These are phyloP conservation scores for Boletus eberwhitei DNA, from an alignment of 768 basidiomycete species.

Conservation along the genomic window DNA sequence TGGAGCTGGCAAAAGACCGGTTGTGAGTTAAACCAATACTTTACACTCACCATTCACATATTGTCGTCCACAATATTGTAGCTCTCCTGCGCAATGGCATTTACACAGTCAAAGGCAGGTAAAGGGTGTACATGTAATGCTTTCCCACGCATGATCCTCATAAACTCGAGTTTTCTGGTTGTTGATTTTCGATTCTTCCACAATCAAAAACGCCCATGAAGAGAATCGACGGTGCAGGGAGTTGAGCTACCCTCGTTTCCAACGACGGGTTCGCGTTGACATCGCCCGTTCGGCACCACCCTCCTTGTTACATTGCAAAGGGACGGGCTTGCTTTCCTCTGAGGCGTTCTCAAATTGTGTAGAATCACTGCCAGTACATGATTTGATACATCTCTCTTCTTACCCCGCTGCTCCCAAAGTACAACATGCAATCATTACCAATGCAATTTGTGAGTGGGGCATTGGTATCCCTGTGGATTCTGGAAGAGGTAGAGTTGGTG, in stretches of 20 bases:
- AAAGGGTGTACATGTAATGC: constrained; percentile 11
- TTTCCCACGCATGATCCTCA: constrained; percentile 16
- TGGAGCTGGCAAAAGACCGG: neutral
- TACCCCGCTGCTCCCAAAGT: neutral
- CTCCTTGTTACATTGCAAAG: constrained; percentile 56
- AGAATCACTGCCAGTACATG: neutral
- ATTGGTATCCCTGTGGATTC: constrained; percentile 87
- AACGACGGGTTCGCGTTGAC: constrained; percentile 48
- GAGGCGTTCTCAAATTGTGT: constrained; percentile 45
- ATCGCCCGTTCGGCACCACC: constrained; percentile 64
- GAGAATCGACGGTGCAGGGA: constrained; percentile 55
- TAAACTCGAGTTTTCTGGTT: neutral
- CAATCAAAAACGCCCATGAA: constrained; percentile 49
- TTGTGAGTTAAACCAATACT: neutral
- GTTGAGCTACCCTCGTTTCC: constrained; percentile 45
- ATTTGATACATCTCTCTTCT: neutral
- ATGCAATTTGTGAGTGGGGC: constrained; percentile 81
- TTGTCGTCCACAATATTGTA: neutral
- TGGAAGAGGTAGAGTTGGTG: constrained; percentile 79
- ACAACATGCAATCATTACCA: constrained; percentile 48
- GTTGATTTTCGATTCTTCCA: constrained; percentile 38
- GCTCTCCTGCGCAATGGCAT: too few relatives aligned
- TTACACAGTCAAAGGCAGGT: neutral
- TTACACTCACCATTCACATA: neutral
- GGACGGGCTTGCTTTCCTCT: constrained; percentile 54